Conservation (phyloP, 2,329 filamentous ascomycete species). For the Aureobasidium uvarum region DNA sequence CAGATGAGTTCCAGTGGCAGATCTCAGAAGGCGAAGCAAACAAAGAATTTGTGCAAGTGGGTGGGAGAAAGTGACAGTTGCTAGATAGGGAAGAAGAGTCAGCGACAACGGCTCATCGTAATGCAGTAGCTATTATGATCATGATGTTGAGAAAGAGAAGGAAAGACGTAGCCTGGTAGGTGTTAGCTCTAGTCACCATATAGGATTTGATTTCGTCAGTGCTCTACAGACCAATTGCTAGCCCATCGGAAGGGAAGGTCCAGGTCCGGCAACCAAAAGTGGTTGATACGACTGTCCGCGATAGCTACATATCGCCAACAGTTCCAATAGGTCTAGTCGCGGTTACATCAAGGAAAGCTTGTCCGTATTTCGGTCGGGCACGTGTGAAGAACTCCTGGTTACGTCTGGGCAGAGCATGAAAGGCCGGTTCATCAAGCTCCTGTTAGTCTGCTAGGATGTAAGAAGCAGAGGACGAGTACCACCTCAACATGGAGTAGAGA, state of each 20-base stretch:
- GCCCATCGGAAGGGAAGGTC: too few relatives aligned
- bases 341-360: background rate
- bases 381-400: background rate
- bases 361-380: background rate
- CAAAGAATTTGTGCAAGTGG: constrained; percentile 25
- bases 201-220: background rate
- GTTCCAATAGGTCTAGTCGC: background rate
- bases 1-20: constrained; percentile 28
- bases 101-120: constrained; percentile 11
- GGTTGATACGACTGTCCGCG: too few relatives aligned
- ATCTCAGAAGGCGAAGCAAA: constrained; percentile 27
- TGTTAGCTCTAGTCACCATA: background rate
- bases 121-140: background rate
- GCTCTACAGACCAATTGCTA: constrained; percentile 22
- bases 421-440: background rate
- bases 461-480: background rate
- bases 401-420: too few relatives aligned
- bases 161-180: constrained; percentile 22
- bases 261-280: background rate
- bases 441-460: background rate
- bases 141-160: background rate
- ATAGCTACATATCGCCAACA: background rate
- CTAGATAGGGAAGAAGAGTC: constrained; percentile 24
- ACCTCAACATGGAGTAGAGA: background rate
- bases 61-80: constrained; percentile 27